Evolutionary conservation across 2,329 filamentous ascomycete genomes (phyloP).

Genomic region (Aspergillus terreus): DNA sequence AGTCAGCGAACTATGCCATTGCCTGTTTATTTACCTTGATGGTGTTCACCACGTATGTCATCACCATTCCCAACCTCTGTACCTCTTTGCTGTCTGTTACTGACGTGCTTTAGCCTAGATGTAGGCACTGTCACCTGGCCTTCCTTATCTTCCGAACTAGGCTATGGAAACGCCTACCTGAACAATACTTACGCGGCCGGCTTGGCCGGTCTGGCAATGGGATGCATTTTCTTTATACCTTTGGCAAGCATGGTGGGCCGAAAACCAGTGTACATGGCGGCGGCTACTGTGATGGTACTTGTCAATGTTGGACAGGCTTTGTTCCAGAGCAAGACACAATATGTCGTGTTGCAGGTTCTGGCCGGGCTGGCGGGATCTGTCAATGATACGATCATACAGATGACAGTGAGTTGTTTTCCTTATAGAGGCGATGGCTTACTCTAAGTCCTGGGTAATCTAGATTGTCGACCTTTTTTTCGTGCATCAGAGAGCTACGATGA

Average conservation of each 20-base stretch:
- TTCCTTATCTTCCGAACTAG: conserved; percentile 7
- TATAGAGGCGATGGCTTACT: not conserved
- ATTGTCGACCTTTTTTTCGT: conserved; percentile 14
- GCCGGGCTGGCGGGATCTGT: conserved; percentile 8
- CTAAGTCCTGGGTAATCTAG: not conserved
- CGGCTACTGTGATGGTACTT: conserved; percentile 1
- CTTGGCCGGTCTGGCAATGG: conserved; percentile 7
- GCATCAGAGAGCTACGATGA: conserved; percentile 9
- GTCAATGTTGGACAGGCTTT: conserved; percentile 4
- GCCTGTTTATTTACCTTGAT: conserved; percentile 12
- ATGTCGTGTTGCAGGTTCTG: conserved; percentile 5
- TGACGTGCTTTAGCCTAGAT: conserved; percentile 1
- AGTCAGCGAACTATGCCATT: conserved; percentile 7
- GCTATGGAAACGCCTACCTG: conserved; percentile 5
- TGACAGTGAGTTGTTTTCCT: conserved; percentile 3
- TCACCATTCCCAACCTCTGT: not conserved
- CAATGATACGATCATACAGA: conserved; percentile 11
- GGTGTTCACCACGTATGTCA: conserved; percentile 6
- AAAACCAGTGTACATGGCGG: conserved; percentile 7
- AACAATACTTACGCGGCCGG: conserved; percentile 8
- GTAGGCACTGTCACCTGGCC: conserved; percentile 9
- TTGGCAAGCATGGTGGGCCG: conserved; percentile 10
- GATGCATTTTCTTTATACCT: conserved; percentile 14
- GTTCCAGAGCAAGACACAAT: conserved; percentile 2
- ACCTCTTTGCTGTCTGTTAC: not conserved